A percentile compares a stretch with the other conserved stretches of the same genome.
Evolutionary conservation across 352 stramenopile genomes (phyloP).

Genomic region (Globisporangium paroecandrum): DNA sequence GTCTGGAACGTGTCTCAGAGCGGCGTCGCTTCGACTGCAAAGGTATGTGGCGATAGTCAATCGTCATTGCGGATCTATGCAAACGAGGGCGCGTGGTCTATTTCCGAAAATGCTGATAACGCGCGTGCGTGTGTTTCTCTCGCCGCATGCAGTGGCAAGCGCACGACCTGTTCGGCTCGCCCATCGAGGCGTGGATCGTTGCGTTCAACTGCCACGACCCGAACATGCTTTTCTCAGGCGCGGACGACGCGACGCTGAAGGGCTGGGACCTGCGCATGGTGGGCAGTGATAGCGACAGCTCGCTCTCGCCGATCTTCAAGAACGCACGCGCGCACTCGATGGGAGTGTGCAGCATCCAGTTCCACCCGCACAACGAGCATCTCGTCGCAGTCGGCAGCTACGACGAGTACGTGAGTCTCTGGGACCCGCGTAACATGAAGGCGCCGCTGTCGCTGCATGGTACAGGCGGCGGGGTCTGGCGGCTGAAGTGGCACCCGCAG

Average conservation of each 20-base stretch:
- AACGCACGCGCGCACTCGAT: constrained; percentile 64
- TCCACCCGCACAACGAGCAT: constrained; percentile 57
- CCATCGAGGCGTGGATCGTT: constrained; percentile 84
- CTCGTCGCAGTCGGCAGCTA: constrained; percentile 82
- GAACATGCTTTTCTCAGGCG: constrained; percentile 76
- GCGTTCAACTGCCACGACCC: constrained; percentile 76
- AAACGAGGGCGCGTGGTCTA: constrained; percentile 17
- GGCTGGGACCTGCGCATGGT: constrained; percentile 69
- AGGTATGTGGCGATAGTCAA: constrained; percentile 3
- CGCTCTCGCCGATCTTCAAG: constrained; percentile 45
- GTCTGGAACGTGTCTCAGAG: constrained; percentile 18
- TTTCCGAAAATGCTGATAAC: not conserved
- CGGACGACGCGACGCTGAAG: constrained; percentile 75
- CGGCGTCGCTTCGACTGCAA: constrained; percentile 9
- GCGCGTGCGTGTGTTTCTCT: not conserved
- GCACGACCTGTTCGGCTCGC: constrained; percentile 68
- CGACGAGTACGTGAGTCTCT: constrained; percentile 76
- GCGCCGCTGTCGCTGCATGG: constrained; percentile 35
- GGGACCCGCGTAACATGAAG: constrained; percentile 69
- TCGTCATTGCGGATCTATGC: constrained; percentile 1
- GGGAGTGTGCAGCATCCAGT: constrained; percentile 86
- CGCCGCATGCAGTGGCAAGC: constrained; percentile 41
- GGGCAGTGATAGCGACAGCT: not conserved
- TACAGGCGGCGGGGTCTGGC: constrained; percentile 76
- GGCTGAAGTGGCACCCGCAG: constrained; percentile 78